These are phyloP conservation scores for Russula sp. DNA, from an alignment of 768 basidiomycete genomes.

Conservation along the genomic window DNA sequence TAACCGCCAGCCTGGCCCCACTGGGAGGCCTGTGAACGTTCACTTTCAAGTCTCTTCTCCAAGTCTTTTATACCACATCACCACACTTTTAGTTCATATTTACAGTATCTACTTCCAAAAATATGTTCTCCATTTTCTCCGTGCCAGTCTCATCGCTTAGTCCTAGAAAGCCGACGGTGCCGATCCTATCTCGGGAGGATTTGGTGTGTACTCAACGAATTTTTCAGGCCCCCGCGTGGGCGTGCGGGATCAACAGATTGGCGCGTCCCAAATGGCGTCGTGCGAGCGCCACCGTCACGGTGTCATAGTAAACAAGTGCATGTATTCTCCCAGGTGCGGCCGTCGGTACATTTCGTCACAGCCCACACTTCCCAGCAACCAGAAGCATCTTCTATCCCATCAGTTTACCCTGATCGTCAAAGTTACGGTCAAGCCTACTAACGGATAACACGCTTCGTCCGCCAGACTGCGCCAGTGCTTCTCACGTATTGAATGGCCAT, in stretches of 20 bases:
- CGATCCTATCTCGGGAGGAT: constrained; percentile 1
- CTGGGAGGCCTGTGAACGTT: background rate
- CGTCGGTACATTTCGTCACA: constrained; percentile 9
- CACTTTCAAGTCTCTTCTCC: no score
- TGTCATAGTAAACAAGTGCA: no score
- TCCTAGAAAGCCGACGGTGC: no score
- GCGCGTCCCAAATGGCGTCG: constrained; percentile 2
- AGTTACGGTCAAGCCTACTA: background rate
- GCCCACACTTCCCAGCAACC: background rate
- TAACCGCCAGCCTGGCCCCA: no score
- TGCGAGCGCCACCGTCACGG: constrained; percentile 1
- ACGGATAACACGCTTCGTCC: background rate
- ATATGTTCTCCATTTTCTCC: constrained; percentile 2
- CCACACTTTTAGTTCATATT: background rate
- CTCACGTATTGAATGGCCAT: background rate
- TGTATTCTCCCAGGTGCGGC: no score
- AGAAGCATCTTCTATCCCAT: background rate
- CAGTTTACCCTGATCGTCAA: no score
- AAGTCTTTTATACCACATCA: background rate
- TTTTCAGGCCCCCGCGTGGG: background rate
- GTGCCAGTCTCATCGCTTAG: no score
- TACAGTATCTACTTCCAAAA: background rate
- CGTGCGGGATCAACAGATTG: background rate
- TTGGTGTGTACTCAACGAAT: background rate
- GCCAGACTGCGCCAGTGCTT: background rate